A percentile compares a stretch with the other conserved stretches of the same genome.
phyloP scores from a whole-genome alignment of 768 basidiomycete genomes.

The Trichaptum fuscoviolaceum region DNA sequence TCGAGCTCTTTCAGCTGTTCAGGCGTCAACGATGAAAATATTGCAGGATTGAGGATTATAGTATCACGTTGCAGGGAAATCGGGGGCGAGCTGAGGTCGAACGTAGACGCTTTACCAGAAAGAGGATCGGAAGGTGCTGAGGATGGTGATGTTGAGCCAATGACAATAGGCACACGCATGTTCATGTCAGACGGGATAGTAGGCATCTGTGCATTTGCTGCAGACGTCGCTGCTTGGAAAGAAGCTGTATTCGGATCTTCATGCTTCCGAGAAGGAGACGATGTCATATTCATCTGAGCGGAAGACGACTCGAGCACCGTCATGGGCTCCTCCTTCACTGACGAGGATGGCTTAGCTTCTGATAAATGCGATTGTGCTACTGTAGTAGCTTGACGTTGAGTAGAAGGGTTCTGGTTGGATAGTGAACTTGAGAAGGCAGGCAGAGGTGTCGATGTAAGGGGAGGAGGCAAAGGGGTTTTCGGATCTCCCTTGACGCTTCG shows the following conservation, averaged over 20 bases:
- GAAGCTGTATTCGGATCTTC: conserved; percentile 9
- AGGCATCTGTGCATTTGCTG: conserved; percentile 14
- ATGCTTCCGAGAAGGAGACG: conserved; percentile 9
- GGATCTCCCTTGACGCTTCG: conserved; percentile 62
- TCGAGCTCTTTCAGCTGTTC: conserved; percentile 74
- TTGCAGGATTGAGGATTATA: conserved; percentile 77
- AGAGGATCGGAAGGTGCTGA: not conserved
- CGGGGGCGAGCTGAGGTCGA: conserved; percentile 34
- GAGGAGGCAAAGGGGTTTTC: conserved; percentile 59
- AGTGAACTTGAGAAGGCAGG: conserved; percentile 12
- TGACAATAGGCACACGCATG: conserved; percentile 71
- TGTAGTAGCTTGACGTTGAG: conserved; percentile 12
- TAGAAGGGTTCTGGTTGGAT: conserved; percentile 8
- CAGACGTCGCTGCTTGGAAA: conserved; percentile 5
- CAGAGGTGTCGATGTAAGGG: conserved; percentile 61
- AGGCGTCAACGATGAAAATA: conserved; percentile 72
- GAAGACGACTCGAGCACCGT: not conserved
- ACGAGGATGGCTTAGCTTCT: conserved; percentile 10
- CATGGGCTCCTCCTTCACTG: not conserved
- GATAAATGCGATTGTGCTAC: conserved; percentile 9
- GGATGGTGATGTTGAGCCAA: conserved; percentile 41
- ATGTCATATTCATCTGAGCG: not conserved
- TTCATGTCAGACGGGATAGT: conserved; percentile 32
- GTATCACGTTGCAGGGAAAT: conserved; percentile 84
- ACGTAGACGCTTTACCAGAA: not conserved